phyloP scores from a whole-genome alignment of 768 basidiomycete species.

The Tulasnella sp. region DNA sequence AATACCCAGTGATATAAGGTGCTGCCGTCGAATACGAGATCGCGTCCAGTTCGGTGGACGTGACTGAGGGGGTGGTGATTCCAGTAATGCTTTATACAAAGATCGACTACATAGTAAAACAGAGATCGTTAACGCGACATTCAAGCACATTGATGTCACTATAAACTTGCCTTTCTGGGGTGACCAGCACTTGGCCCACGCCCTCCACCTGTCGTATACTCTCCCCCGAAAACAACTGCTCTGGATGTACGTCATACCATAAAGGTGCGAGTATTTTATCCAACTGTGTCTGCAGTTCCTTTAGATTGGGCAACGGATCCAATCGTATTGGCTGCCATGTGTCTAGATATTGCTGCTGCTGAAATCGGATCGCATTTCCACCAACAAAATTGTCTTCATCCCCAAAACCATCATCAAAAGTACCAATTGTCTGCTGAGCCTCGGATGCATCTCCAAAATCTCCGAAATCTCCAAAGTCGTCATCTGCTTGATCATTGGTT shows the following conservation, averaged over 20 bases:
- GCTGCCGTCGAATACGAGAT: constrained; percentile 78
- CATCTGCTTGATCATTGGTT: constrained; percentile 22
- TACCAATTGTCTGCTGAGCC: no score
- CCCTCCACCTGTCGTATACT: constrained; percentile 70
- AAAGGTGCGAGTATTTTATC: constrained; percentile 52
- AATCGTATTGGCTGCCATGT: constrained; percentile 52
- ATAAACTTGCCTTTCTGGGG: constrained; percentile 52
- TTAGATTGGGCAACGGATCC: constrained; percentile 47
- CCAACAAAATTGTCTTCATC: no score
- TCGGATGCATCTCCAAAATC: constrained; percentile 49
- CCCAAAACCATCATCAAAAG: no score
- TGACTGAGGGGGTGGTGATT: constrained; percentile 54
- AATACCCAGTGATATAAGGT: constrained; percentile 81
- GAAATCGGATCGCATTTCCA: no score
- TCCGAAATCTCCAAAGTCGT: constrained; percentile 55
- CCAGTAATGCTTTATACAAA: constrained; percentile 56
- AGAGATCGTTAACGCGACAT: no score
- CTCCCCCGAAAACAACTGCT: constrained; percentile 49
- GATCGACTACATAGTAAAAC: constrained; percentile 51
- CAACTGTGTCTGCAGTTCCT: constrained; percentile 47
- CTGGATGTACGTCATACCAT: constrained; percentile 42
- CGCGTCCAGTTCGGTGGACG: constrained; percentile 91
- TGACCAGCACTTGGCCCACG: constrained; percentile 61
- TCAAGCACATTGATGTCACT: no score
- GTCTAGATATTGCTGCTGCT: no score